Conservation (phyloP, 2,329 filamentous ascomycete genomes). For the Talaromyces sp. region DNA sequence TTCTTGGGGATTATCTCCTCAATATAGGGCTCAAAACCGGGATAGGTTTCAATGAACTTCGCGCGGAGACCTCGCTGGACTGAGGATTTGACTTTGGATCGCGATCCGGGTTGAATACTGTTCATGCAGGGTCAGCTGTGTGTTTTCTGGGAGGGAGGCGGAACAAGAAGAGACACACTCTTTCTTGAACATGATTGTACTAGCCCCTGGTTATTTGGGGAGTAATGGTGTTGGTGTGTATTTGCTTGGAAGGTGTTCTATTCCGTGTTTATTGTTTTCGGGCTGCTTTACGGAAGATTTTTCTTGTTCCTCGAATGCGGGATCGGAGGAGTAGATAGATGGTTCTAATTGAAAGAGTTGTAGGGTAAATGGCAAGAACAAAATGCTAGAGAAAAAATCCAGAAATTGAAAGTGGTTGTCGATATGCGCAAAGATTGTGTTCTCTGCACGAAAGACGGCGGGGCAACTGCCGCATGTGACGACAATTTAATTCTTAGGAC, state of each 20-base stretch:
- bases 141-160: not conserved
- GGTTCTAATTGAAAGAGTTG: not conserved
- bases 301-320: not conserved
- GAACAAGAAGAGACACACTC: constrained; percentile 54
- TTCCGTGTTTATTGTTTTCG: no score
- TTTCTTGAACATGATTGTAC: constrained; percentile 77
- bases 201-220: not conserved
- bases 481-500: constrained; percentile 5
- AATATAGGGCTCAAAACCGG: constrained; percentile 77
- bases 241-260: not conserved
- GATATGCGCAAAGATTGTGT: not conserved
- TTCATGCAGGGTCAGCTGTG: not conserved
- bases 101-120: constrained; percentile 70
- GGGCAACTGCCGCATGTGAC: constrained; percentile 3
- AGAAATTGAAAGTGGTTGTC: not conserved
- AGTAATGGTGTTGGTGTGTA: not conserved
- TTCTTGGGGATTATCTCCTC: constrained; percentile 96
- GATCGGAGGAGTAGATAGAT: not conserved
- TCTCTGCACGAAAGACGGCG: constrained; percentile 10
- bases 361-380: not conserved
- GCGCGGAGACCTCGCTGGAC: constrained; percentile 81
- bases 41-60: constrained; percentile 78
- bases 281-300: not conserved
- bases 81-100: constrained; percentile 96
- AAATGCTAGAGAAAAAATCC: not conserved